Evolutionary conservation across 495 filamentous ascomycete genomes (phyloP).

Genomic region (Amphirosellinia nigrospora): DNA sequence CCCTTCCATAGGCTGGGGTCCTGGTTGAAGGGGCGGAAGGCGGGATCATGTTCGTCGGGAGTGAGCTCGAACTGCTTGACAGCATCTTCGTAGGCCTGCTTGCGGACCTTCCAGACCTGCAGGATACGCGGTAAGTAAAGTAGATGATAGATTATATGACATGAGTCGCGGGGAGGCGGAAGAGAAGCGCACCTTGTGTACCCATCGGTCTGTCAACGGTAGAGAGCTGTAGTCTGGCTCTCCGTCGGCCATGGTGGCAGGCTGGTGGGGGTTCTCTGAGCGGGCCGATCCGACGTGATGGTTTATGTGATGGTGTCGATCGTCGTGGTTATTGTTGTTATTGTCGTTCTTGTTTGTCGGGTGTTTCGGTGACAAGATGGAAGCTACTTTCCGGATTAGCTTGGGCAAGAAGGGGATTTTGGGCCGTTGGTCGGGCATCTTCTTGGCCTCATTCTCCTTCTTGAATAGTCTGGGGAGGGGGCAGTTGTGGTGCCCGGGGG

Average conservation of each 20-base stretch:
- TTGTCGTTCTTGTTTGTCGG: conserved; percentile 22
- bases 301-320: conserved; percentile 13
- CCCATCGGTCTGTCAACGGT: conserved; percentile 80
- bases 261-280: conserved; percentile 10
- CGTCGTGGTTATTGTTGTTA: neutral
- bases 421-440: conserved; percentile 25
- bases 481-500: neutral
- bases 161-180: neutral
- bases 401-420: conserved; percentile 29
- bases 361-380: conserved; percentile 27
- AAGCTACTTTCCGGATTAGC: conserved; percentile 37
- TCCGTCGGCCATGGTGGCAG: conserved; percentile 64
- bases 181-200: conserved; percentile 73
- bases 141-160: too few species aligned
- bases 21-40: conserved; percentile 83
- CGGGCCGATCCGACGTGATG: neutral
- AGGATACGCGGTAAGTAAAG: neutral
- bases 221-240: conserved; percentile 87
- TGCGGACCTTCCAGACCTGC: conserved; percentile 95
- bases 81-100: conserved; percentile 93
- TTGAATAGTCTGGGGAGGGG: neutral
- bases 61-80: conserved; percentile 84
- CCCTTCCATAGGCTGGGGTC: conserved; percentile 90
- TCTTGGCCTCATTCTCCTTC: neutral
- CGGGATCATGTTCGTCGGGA: conserved; percentile 84